These are phyloP conservation scores for Aspergillus neotritici DNA, from an alignment of 2,329 filamentous ascomycete genomes.

Conservation along the genomic window DNA sequence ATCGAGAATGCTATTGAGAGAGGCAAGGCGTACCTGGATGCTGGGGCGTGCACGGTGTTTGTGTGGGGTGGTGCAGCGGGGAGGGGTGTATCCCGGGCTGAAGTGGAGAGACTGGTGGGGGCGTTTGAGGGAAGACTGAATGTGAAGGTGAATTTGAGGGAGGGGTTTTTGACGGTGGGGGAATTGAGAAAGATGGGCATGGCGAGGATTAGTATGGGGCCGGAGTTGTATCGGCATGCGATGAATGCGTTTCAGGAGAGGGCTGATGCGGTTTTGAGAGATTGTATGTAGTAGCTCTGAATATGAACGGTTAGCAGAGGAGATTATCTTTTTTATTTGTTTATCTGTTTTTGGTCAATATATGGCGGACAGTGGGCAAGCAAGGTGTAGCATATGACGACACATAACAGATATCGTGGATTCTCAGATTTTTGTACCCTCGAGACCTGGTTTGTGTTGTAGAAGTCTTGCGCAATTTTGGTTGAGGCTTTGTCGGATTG, in stretches of 20 bases:
- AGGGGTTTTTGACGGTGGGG: slow-evolving; percentile 37
- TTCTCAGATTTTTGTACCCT: too few species aligned
- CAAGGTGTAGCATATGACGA: too few species aligned
- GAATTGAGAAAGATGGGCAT: slow-evolving; percentile 49
- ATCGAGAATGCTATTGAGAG: slow-evolving; percentile 49
- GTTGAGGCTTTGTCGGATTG: too few species aligned
- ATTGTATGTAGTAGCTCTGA: neutral
- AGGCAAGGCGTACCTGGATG: slow-evolving; percentile 53
- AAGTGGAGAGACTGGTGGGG: slow-evolving; percentile 45
- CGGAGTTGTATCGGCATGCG: slow-evolving; percentile 41
- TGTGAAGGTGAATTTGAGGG: slow-evolving; percentile 41
- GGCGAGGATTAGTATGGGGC: slow-evolving; percentile 52
- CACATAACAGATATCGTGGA: too few species aligned
- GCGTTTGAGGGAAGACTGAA: slow-evolving; percentile 49
- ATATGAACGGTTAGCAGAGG: too few species aligned
- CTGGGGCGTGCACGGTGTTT: slow-evolving; percentile 56
- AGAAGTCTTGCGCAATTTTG: too few species aligned
- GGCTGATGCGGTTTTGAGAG: slow-evolving; percentile 22
- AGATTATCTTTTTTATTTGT: too few species aligned
- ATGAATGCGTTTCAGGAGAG: slow-evolving; percentile 29
- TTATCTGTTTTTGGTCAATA: too few species aligned
- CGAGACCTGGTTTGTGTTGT: too few species aligned
- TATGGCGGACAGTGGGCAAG: too few species aligned
- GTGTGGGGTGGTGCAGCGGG: slow-evolving; percentile 51
- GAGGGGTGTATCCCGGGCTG: slow-evolving; percentile 41